Conservation (phyloP, 495 filamentous ascomycete species). For the Daldinia concentrica region DNA sequence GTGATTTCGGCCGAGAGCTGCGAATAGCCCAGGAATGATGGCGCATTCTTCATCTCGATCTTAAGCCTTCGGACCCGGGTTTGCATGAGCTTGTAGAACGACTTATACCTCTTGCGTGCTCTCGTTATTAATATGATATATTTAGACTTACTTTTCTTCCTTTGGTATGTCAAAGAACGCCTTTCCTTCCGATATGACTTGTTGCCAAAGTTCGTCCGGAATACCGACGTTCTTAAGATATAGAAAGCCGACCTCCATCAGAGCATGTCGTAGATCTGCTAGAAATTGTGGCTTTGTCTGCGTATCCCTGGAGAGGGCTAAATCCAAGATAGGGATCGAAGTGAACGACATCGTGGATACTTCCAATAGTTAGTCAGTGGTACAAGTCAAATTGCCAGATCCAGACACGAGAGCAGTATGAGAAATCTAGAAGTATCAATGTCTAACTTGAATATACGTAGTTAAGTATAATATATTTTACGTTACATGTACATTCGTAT, state of each 20-base stretch:
- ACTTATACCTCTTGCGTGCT: not conserved
- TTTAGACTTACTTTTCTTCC: slow-evolving; percentile 71
- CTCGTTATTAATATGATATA: not conserved
- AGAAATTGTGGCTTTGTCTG: slow-evolving; percentile 80
- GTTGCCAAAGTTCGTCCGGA: slow-evolving; percentile 67
- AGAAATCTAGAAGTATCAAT: not conserved
- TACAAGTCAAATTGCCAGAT: not conserved
- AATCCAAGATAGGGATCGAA: slow-evolving; percentile 82
- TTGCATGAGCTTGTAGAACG: slow-evolving; percentile 4
- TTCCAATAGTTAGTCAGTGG: not conserved
- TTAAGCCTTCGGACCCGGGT: slow-evolving; percentile 60
- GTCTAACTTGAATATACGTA: slow-evolving; percentile 1
- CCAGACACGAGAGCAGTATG: not conserved
- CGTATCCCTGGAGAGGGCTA: slow-evolving; percentile 69
- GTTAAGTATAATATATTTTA: no score
- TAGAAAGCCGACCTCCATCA: slow-evolving; percentile 92
- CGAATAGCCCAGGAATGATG: slow-evolving; percentile 70
- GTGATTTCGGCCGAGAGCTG: slow-evolving; percentile 70
- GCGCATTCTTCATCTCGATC: slow-evolving; percentile 90
- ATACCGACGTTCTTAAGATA: slow-evolving; percentile 90
- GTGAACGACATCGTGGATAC: slow-evolving; percentile 69
- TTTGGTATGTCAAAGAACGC: slow-evolving; percentile 83
- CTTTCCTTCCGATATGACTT: slow-evolving; percentile 74
- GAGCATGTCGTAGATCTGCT: slow-evolving; percentile 73
- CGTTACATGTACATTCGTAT: not conserved